Evolutionary conservation across 176 grass and related monocot genomes (phyloP).

Genomic region (Cenchrus purpureus): DNA sequence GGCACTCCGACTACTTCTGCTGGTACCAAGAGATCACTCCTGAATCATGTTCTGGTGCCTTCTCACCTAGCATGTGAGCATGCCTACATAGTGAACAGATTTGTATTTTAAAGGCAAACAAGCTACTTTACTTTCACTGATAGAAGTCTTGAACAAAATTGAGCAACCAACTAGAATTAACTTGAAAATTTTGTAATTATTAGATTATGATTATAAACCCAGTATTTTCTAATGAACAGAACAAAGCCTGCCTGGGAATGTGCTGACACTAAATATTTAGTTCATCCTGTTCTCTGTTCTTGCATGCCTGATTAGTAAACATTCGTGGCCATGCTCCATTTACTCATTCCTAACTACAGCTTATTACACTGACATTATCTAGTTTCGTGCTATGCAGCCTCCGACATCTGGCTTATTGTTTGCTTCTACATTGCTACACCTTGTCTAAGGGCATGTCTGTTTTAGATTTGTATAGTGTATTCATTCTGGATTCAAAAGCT

Average conservation of each 20-base stretch:
- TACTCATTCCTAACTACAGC: background rate
- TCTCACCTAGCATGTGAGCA: constrained; percentile 14
- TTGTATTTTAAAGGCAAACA: background rate
- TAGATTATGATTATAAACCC: background rate
- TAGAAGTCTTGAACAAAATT: background rate
- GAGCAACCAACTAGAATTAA: background rate
- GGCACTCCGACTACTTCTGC: background rate
- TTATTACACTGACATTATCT: constrained; percentile 5
- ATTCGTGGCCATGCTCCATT: background rate
- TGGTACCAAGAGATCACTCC: background rate
- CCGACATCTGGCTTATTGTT: background rate
- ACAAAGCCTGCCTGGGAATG: background rate
- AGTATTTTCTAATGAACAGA: background rate
- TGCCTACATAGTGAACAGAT: background rate
- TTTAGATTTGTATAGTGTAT: background rate
- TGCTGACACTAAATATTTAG: background rate
- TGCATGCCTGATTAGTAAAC: background rate
- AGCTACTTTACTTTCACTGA: background rate
- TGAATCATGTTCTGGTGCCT: constrained; percentile 9
- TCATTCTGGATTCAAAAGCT: background rate
- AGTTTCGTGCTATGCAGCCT: background rate
- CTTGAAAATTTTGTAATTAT: background rate
- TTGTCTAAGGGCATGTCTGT: background rate
- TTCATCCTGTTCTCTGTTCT: background rate
- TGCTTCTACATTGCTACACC: background rate